Percentiles rank a stretch among this genome's conserved stretches.
Evolutionary conservation across 116 monocot genomes (phyloP).

Genomic region (Iris pallida): DNA sequence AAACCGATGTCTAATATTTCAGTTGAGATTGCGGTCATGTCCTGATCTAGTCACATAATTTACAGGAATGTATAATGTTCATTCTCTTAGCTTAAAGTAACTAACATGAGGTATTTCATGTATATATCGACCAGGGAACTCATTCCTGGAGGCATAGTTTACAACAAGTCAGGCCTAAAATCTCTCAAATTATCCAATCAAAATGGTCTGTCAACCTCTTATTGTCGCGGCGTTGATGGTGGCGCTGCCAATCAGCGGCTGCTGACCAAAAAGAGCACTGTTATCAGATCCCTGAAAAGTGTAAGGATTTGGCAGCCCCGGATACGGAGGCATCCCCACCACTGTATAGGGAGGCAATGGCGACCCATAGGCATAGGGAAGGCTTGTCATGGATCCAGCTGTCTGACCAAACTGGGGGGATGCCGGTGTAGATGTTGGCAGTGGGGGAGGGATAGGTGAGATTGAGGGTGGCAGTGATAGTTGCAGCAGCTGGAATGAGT

Average conservation of each 20-base stretch:
- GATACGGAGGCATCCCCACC: slow-evolving; percentile 14
- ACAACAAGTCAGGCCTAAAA: no score
- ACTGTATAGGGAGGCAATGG: slow-evolving; percentile 8
- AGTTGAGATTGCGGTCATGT: no score
- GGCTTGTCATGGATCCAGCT: slow-evolving; percentile 2
- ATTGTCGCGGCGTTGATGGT: slow-evolving; percentile 12
- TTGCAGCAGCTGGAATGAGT: slow-evolving; percentile 12
- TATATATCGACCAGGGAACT: no score
- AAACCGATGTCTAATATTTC: no score
- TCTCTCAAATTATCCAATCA: background rate
- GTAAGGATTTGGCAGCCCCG: slow-evolving; percentile 4
- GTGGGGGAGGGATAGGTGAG: slow-evolving; percentile 9
- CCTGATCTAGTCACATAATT: no score
- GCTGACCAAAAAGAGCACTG: slow-evolving; percentile 1
- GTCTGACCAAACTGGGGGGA: slow-evolving; percentile 1
- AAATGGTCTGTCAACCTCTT: background rate
- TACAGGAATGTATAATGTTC: no score
- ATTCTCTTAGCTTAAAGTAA: no score
- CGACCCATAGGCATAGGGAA: slow-evolving; percentile 5
- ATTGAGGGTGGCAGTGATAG: slow-evolving; percentile 1
- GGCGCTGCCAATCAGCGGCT: slow-evolving; percentile 4
- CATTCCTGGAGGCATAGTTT: no score
- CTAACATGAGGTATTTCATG: no score
- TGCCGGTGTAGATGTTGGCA: background rate
- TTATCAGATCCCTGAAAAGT: slow-evolving; percentile 13